phyloP scores from a whole-genome alignment of 345 rosid genomes.

The Noccaea caerulescens region DNA sequence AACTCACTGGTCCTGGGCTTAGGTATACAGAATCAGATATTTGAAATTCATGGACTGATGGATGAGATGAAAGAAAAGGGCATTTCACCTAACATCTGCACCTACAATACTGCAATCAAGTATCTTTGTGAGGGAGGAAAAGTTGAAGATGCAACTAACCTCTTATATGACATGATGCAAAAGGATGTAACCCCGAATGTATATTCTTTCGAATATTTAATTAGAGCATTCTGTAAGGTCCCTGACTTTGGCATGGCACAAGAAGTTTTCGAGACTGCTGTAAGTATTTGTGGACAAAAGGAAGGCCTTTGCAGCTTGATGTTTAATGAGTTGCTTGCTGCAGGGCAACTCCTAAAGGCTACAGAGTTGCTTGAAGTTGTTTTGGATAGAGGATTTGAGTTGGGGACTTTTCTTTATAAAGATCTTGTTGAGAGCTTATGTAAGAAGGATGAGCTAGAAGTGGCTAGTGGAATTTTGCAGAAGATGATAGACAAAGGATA shows the following conservation, averaged over 20 bases:
- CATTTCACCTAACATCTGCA: constrained; percentile 74
- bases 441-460: constrained; percentile 64
- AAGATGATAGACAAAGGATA: constrained; percentile 73
- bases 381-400: constrained; percentile 61
- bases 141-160: constrained; percentile 73
- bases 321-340: constrained; percentile 77
- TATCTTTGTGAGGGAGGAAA: constrained; percentile 83
- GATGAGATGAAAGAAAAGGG: constrained; percentile 97
- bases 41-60: constrained; percentile 89
- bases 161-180: constrained; percentile 85
- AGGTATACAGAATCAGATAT: constrained; percentile 76
- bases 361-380: constrained; percentile 73
- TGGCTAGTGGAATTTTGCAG: constrained; percentile 62
- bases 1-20: constrained; percentile 83
- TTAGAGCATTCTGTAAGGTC: constrained; percentile 76
- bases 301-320: constrained; percentile 76
- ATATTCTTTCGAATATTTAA: constrained; percentile 67
- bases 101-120: constrained; percentile 73
- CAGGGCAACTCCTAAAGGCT: constrained; percentile 67
- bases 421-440: constrained; percentile 74
- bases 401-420: constrained; percentile 68
- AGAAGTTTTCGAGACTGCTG: constrained; percentile 81
- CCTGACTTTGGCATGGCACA: constrained; percentile 64
- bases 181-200: constrained; percentile 74
- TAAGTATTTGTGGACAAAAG: constrained; percentile 77